These are phyloP conservation scores for Macrocybe gigantea DNA, from an alignment of 768 basidiomycete species.

Conservation along the genomic window DNA sequence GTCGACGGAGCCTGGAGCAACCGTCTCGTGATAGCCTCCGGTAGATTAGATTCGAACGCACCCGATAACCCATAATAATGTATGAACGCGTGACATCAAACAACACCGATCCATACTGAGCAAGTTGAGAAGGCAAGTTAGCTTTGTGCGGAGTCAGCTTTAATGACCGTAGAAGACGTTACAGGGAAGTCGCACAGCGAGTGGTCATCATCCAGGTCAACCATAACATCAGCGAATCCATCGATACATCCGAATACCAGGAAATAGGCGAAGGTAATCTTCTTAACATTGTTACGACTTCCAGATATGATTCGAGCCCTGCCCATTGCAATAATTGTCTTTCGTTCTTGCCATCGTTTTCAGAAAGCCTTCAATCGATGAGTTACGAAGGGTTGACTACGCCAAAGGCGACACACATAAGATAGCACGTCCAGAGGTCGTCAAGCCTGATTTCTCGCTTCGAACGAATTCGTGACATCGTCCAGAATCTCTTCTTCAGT, in stretches of 20 bases:
- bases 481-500: conserved; percentile 34
- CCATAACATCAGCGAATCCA: conserved; percentile 36
- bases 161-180: neutral
- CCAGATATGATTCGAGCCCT: conserved; percentile 18
- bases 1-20: conserved; percentile 30
- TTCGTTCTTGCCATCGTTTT: conserved; percentile 65
- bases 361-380: conserved; percentile 12
- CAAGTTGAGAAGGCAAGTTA: conserved; percentile 23
- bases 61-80: conserved; percentile 35
- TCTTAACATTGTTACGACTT: conserved; percentile 12
- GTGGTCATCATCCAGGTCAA: conserved; percentile 40
- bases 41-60: conserved; percentile 11
- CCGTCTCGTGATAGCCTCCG: neutral
- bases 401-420: conserved; percentile 31
- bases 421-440: conserved; percentile 49
- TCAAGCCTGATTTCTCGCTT: conserved; percentile 17
- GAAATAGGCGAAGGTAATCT: conserved; percentile 1
- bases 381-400: neutral
- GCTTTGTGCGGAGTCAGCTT: conserved; percentile 17
- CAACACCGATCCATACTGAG: conserved; percentile 17
- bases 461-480: conserved; percentile 35
- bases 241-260: conserved; percentile 25
- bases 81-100: conserved; percentile 30
- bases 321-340: conserved; percentile 45
- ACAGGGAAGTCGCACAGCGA: conserved; percentile 22